Conservation (phyloP, 1,139 yeast species). For the Pichia sp. region DNA sequence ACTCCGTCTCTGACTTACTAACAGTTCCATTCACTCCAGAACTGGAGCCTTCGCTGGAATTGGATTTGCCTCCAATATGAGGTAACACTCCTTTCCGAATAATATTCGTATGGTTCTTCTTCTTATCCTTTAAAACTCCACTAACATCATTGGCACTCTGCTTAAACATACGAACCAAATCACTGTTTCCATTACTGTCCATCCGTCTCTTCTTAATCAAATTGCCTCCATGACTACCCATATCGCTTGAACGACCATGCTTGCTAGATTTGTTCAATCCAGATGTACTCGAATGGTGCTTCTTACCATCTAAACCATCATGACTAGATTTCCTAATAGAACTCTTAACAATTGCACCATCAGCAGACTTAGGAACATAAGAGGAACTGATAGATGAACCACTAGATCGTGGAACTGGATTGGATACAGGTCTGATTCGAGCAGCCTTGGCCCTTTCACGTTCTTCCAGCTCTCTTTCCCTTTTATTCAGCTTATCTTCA, state of each 20-base stretch:
- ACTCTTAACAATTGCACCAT: too few species aligned
- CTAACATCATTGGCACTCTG: constrained; percentile 7
- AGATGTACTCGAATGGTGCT: too few species aligned
- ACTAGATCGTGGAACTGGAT: too few species aligned
- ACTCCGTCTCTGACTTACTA: constrained; percentile 2
- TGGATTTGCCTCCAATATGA: too few species aligned
- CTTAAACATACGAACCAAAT: constrained; percentile 11
- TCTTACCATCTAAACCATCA: too few species aligned
- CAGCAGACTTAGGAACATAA: too few species aligned
- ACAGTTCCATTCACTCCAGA: neutral
- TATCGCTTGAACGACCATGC: neutral
- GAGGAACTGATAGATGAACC: too few species aligned
- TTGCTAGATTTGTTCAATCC: neutral
- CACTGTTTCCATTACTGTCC: constrained; percentile 2
- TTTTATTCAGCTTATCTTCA: neutral
- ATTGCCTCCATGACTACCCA: too few species aligned
- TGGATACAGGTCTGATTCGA: neutral
- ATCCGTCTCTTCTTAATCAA: too few species aligned
- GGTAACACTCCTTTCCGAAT: neutral
- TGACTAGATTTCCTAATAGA: too few species aligned
- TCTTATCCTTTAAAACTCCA: neutral
- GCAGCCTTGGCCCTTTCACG: too few species aligned
- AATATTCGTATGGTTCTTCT: neutral
- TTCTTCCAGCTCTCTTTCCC: neutral
- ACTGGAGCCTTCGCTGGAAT: too few species aligned